phyloP scores from a whole-genome alignment of 305 asterid genomes.

The Rubia occidens region DNA sequence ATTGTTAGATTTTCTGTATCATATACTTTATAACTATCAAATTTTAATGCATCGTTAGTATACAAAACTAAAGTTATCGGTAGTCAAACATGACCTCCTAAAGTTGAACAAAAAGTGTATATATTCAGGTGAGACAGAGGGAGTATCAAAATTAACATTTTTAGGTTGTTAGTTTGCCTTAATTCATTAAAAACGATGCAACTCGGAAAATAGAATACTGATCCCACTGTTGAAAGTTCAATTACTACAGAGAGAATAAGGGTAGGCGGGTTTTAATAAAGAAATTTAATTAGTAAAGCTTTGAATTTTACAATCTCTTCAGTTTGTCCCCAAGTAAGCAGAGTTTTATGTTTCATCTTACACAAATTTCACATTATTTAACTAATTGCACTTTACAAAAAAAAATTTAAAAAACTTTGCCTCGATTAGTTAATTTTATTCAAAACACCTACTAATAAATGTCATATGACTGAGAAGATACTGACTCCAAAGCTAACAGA shows the following conservation, averaged over 20 bases:
- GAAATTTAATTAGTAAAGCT: not conserved
- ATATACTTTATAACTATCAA: too few relatives aligned
- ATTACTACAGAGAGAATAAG: not conserved
- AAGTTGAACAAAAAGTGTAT: too few relatives aligned
- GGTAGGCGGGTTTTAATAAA: not conserved
- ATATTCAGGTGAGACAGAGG: too few relatives aligned
- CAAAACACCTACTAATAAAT: not conserved
- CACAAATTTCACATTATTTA: not conserved
- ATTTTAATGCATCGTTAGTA: too few relatives aligned
- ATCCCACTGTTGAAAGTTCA: not conserved
- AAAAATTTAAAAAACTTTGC: not conserved
- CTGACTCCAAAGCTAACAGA: not conserved
- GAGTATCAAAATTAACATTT: too few relatives aligned
- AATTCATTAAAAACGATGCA: too few relatives aligned
- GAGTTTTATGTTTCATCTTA: conserved; percentile 4
- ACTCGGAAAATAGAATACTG: not conserved
- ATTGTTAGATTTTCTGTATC: too few relatives aligned
- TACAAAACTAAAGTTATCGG: too few relatives aligned
- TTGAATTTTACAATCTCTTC: not conserved
- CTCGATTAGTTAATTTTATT: not conserved
- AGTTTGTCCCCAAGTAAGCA: not conserved
- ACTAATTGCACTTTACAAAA: too few relatives aligned
- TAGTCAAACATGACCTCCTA: too few relatives aligned
- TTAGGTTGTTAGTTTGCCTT: too few relatives aligned
- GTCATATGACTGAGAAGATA: not conserved